Percentiles rank a stretch among this genome's conserved stretches.
phyloP scores from a whole-genome alignment of 1,139 yeast species.

The Kodamaea alishanica region DNA sequence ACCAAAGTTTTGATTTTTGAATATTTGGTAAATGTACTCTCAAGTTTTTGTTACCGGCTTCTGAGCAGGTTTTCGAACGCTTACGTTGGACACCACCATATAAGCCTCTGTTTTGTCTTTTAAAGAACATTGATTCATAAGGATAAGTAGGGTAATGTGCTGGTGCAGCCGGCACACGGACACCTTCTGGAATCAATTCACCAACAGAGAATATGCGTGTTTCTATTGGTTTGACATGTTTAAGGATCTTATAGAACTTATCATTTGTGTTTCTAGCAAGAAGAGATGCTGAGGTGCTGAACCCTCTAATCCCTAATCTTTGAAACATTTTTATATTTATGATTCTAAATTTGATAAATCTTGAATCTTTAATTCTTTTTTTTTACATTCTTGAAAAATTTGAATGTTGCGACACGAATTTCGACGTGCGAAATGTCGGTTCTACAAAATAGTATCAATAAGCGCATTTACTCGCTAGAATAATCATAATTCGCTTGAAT shows the following conservation, averaged over 20 bases:
- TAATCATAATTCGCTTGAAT: no score
- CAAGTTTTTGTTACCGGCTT: slow-evolving; percentile 66
- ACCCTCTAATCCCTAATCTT: slow-evolving; percentile 4
- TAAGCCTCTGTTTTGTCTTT: slow-evolving; percentile 82
- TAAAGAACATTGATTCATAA: slow-evolving; percentile 71
- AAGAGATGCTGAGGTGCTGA: slow-evolving; percentile 5
- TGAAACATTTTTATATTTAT: not conserved
- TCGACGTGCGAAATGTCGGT: no score
- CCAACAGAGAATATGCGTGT: slow-evolving; percentile 36
- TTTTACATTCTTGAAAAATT: no score
- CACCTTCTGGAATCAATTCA: slow-evolving; percentile 27
- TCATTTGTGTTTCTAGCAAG: slow-evolving; percentile 16
- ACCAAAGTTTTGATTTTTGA: slow-evolving; percentile 72
- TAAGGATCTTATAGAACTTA: slow-evolving; percentile 38
- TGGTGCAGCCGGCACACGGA: slow-evolving; percentile 45
- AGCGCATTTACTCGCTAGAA: no score
- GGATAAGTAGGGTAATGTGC: slow-evolving; percentile 71
- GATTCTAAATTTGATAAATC: not conserved
- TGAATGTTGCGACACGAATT: no score
- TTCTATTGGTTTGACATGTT: slow-evolving; percentile 38
- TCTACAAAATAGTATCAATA: no score
- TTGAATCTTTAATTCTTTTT: no score
- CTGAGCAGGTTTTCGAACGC: slow-evolving; percentile 76
- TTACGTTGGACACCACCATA: slow-evolving; percentile 85
- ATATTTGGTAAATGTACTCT: slow-evolving; percentile 83